Evolutionary conservation across 495 filamentous ascomycete genomes (phyloP).

Genomic region (Tuber melanosporum): DNA sequence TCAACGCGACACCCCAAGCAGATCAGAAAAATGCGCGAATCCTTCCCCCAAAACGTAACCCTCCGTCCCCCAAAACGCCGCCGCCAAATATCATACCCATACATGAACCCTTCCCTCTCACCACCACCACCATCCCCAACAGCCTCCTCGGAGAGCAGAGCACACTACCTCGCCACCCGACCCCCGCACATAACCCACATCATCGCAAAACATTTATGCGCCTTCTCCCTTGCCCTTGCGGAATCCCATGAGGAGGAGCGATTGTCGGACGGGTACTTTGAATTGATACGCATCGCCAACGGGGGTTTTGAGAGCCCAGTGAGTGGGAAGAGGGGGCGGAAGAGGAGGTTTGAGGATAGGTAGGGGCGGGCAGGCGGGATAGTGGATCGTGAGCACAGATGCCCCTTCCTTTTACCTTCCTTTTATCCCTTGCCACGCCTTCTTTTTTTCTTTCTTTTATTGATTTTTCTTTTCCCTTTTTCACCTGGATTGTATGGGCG

Average conservation of each 20-base stretch:
- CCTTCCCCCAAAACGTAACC: not conserved
- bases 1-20: not conserved
- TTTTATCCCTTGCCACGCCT: not conserved
- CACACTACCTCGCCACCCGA: not conserved
- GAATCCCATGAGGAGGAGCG: not conserved
- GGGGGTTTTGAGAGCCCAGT: not conserved
- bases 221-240: not conserved
- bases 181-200: not conserved
- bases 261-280: not conserved
- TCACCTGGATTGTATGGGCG: no score
- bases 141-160: not conserved
- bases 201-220: not conserved
- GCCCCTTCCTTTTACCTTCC: not conserved
- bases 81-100: not conserved
- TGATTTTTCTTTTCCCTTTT: no score
- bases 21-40: not conserved
- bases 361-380: not conserved
- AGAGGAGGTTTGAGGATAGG: not conserved
- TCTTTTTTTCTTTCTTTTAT: no score
- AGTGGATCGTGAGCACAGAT: not conserved
- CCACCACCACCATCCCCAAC: not conserved
- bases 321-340: not conserved
- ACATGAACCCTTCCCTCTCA: no score
- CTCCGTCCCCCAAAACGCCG: not conserved
- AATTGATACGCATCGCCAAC: not conserved